Evolutionary conservation across 768 basidiomycete genomes (phyloP).

Genomic region (Lactarius indigo): DNA sequence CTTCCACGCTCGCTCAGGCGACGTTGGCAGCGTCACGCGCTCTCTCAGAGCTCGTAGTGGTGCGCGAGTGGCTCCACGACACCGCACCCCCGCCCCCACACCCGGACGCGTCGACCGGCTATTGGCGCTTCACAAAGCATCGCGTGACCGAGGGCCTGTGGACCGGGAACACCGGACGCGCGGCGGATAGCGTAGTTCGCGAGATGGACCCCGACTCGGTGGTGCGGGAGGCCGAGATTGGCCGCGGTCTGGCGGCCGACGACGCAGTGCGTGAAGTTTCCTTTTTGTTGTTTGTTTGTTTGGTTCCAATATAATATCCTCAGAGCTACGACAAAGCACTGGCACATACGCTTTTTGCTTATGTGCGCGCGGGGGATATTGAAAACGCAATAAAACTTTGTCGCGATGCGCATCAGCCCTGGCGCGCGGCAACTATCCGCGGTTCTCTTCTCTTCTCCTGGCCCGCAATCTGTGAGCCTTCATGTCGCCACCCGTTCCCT

Average conservation of each 20-base stretch:
- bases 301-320: not conserved
- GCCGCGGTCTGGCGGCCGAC: constrained; percentile 57
- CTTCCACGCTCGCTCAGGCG: constrained; percentile 67
- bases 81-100: constrained; percentile 40
- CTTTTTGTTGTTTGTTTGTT: not conserved
- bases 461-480: constrained; percentile 58
- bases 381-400: constrained; percentile 84
- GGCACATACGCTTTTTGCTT: constrained; percentile 72
- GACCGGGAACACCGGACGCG: constrained; percentile 33
- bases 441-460: constrained; percentile 79
- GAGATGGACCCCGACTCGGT: constrained; percentile 60
- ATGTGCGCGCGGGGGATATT: constrained; percentile 79
- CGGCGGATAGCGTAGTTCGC: constrained; percentile 17
- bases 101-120: constrained; percentile 20
- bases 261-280: constrained; percentile 57
- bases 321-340: constrained; percentile 82
- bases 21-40: constrained; percentile 65
- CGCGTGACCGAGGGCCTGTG: constrained; percentile 29
- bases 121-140: constrained; percentile 23
- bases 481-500: constrained; percentile 1
- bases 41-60: constrained; percentile 71
- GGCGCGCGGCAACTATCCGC: constrained; percentile 87
- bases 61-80: constrained; percentile 88
- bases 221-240: constrained; percentile 9
- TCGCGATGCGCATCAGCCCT: constrained; percentile 79